A percentile compares a stretch with the other conserved stretches of the same genome.
These are phyloP conservation scores for Aspergillus awamori DNA, from an alignment of 2,329 filamentous ascomycete genomes.

Conservation along the genomic window DNA sequence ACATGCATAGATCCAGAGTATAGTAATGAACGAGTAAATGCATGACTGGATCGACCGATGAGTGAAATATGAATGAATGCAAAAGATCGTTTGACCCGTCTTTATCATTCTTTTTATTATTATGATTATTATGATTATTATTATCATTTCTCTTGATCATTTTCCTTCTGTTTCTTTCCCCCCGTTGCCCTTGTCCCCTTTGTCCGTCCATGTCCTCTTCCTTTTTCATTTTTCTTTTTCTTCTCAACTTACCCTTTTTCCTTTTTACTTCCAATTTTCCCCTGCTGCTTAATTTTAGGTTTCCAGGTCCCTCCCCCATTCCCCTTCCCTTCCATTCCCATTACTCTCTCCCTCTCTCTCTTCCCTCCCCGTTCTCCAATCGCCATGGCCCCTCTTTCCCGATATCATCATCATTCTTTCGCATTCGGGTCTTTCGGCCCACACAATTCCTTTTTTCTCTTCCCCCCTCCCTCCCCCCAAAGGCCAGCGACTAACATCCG, in stretches of 20 bases:
- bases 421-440: conserved; percentile 9
- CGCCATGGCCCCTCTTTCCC: conserved; percentile 9
- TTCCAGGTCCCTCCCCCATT: conserved; percentile 12
- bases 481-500: neutral
- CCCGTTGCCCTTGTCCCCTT: conserved; percentile 1
- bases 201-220: conserved; percentile 5
- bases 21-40: neutral
- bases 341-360: no score
- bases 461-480: neutral
- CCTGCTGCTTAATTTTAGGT: conserved; percentile 2
- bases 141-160: conserved; percentile 2
- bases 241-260: neutral
- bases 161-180: neutral
- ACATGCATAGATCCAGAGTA: neutral
- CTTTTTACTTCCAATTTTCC: conserved; percentile 9
- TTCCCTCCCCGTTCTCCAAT: neutral
- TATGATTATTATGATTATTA: neutral
- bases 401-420: conserved; percentile 11
- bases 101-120: neutral
- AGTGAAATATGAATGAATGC: neutral
- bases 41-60: neutral
- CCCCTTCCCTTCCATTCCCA: conserved; percentile 10
- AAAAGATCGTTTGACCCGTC: neutral
- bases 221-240: conserved; percentile 12
- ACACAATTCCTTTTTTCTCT: neutral